A percentile compares a stretch with the other conserved stretches of the same genome.
Conservation (phyloP, 2,329 filamentous ascomycete species). For the Alternaria hordeiaustralica region DNA sequence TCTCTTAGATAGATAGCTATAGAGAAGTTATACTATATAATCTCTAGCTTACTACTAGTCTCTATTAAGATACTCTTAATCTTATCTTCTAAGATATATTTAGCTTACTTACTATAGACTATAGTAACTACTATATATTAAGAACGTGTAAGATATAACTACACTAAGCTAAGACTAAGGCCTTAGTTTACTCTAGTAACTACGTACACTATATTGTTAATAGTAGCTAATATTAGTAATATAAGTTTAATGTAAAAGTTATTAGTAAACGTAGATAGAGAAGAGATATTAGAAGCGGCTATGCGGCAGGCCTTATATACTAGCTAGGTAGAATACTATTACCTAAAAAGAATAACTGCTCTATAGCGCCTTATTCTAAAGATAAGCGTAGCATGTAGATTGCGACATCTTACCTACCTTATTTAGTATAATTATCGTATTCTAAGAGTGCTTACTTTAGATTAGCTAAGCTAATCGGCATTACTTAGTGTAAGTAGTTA, state of each 20-base stretch:
- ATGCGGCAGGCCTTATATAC: background rate
- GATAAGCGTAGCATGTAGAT: background rate
- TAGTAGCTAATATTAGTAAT: background rate
- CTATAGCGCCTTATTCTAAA: background rate
- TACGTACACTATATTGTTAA: background rate
- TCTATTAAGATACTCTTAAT: background rate
- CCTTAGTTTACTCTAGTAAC: constrained; percentile 8
- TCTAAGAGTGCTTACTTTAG: background rate
- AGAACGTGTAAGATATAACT: background rate
- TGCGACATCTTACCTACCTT: background rate
- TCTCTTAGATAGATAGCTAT: background rate
- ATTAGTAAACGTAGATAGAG: too few relatives aligned
- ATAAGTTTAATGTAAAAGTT: too few relatives aligned
- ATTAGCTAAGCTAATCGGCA: background rate
- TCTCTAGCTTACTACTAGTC: constrained; percentile 3
- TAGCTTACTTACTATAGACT: background rate
- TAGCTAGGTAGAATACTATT: background rate
- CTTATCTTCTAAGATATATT: background rate
- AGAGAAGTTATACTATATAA: constrained; percentile 8
- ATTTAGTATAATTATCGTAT: background rate
- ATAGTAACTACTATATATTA: constrained; percentile 1
- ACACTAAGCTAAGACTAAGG: constrained; percentile 7
- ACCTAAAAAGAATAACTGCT: background rate
- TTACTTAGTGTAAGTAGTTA: background rate
- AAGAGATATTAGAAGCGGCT: background rate